Conservation (phyloP, 129 eudicot genomes). For the Deinandra increscens region DNA sequence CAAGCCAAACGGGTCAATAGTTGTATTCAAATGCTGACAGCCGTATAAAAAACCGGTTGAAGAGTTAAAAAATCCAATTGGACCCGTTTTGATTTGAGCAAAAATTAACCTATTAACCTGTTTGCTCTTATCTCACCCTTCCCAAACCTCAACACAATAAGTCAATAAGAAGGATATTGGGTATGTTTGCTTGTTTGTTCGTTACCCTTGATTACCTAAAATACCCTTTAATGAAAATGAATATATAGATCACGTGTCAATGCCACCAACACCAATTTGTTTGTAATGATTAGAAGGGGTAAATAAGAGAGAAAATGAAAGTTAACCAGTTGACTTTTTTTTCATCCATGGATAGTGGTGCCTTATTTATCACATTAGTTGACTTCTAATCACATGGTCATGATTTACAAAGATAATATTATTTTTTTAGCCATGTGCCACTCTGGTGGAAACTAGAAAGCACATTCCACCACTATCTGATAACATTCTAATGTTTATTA, state of each 20-base stretch:
- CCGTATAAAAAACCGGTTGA: not conserved
- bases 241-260: not conserved
- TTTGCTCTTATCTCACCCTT: too few species aligned
- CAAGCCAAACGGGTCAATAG: conserved; percentile 1
- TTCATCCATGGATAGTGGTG: conserved; percentile 17
- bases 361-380: conserved; percentile 13
- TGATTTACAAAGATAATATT: conserved; percentile 23
- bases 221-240: not conserved
- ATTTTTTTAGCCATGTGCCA: conserved; percentile 32
- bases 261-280: not conserved
- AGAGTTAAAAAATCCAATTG: not conserved
- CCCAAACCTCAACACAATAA: too few species aligned
- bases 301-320: conserved; percentile 1
- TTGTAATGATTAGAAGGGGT: conserved; percentile 17
- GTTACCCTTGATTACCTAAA: not conserved
- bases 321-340: conserved; percentile 6
- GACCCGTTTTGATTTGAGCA: not conserved
- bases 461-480: conserved; percentile 25
- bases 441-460: conserved; percentile 17
- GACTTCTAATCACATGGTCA: conserved; percentile 24
- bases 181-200: too few species aligned
- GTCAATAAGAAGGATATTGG: too few species aligned
- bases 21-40: conserved; percentile 8
- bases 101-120: not conserved
- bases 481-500: not conserved